A percentile compares a stretch with the other conserved stretches of the same genome.
These are phyloP conservation scores for Aspergillus sp. DNA, from an alignment of 2,329 filamentous ascomycete genomes.

Conservation along the genomic window DNA sequence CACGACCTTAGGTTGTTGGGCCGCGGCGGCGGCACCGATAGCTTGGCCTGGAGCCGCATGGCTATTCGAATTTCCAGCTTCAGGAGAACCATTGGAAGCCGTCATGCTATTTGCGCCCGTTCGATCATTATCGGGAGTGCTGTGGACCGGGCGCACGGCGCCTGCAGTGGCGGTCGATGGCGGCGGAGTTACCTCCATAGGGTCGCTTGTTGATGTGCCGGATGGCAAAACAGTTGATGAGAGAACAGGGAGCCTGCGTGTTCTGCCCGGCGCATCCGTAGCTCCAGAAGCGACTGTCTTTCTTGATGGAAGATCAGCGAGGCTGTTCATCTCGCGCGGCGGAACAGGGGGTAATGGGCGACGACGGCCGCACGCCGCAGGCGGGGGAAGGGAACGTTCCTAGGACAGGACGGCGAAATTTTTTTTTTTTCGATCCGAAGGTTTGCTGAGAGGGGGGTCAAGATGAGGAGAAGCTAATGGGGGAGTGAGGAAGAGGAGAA, in stretches of 20 bases:
- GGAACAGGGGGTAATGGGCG: constrained; percentile 16
- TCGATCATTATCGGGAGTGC: constrained; percentile 51
- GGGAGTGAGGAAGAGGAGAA: constrained; percentile 7
- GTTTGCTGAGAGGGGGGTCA: constrained; percentile 1
- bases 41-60: constrained; percentile 32
- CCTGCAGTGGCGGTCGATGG: constrained; percentile 45
- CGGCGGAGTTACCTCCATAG: constrained; percentile 57
- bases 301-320: constrained; percentile 43
- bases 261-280: constrained; percentile 43
- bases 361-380: constrained; percentile 17
- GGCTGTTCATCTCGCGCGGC: constrained; percentile 39
- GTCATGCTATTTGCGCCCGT: constrained; percentile 31
- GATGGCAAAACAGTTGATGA: constrained; percentile 48
- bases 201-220: constrained; percentile 46
- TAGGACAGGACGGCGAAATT: constrained; percentile 9
- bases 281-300: constrained; percentile 46
- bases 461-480: constrained; percentile 5
- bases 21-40: constrained; percentile 51
- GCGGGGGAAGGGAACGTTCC: constrained; percentile 7
- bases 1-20: constrained; percentile 94
- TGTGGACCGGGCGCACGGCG: constrained; percentile 47
- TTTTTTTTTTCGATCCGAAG: background rate
- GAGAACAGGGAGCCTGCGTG: constrained; percentile 54
- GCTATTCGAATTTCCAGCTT: constrained; percentile 28
- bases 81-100: constrained; percentile 33